These are phyloP conservation scores for Geoglossum cookeanum DNA, from an alignment of 2,329 filamentous ascomycete genomes.

Conservation along the genomic window DNA sequence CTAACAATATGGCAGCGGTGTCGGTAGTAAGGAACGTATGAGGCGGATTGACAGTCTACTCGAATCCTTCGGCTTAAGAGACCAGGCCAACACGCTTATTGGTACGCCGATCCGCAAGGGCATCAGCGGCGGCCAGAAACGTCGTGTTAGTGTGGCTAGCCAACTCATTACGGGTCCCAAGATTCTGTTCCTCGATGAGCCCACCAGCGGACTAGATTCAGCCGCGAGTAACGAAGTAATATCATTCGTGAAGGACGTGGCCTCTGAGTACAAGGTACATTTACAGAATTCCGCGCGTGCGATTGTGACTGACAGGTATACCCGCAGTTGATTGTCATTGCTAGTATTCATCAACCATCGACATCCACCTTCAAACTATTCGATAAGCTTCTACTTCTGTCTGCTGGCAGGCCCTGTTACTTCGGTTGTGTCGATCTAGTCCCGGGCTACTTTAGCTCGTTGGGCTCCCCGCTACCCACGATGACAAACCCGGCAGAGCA, in stretches of 20 bases:
- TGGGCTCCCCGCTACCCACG: conserved; percentile 43
- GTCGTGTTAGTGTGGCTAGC: conserved; percentile 58
- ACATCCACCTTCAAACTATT: conserved; percentile 63
- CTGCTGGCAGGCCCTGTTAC: conserved; percentile 50
- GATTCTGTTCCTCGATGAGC: conserved; percentile 68
- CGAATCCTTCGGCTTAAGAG: conserved; percentile 50
- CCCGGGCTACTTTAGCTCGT: conserved; percentile 40
- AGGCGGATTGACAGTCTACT: conserved; percentile 47
- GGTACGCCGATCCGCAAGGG: conserved; percentile 71
- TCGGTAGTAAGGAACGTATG: conserved; percentile 37
- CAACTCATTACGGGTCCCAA: conserved; percentile 66
- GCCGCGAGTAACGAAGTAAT: conserved; percentile 60
- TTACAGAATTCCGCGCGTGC: not conserved
- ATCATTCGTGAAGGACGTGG: conserved; percentile 48
- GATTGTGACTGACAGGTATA: conserved; percentile 1
- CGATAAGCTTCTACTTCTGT: conserved; percentile 59
- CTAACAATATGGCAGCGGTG: conserved; percentile 17
- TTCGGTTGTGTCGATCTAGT: conserved; percentile 44
- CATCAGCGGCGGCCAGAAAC: conserved; percentile 70
- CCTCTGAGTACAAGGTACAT: conserved; percentile 42
- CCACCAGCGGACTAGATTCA: conserved; percentile 68
- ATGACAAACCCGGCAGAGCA: conserved; percentile 68
- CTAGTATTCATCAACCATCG: conserved; percentile 72
- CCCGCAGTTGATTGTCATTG: conserved; percentile 52
- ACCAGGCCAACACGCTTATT: conserved; percentile 51